These are phyloP conservation scores for Pythium oligandrum DNA, from an alignment of 352 stramenopile genomes.

Conservation along the genomic window DNA sequence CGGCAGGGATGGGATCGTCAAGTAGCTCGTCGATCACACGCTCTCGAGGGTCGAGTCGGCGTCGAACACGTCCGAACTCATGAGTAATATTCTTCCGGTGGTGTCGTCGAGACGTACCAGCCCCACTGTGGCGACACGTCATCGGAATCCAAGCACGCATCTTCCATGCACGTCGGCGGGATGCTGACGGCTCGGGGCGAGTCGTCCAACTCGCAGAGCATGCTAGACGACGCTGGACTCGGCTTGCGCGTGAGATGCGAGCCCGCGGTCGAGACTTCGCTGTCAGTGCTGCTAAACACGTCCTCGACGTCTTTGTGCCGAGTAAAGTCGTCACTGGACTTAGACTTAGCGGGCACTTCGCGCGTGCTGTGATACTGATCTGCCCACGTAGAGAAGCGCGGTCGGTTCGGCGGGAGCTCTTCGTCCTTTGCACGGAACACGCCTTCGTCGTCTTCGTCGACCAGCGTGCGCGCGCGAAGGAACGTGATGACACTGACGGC, in stretches of 20 bases:
- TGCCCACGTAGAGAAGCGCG: constrained; percentile 24
- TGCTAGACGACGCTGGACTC: constrained; percentile 19
- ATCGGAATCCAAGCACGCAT: constrained; percentile 14
- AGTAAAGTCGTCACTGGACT: not conserved
- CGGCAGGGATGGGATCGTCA: too few relatives aligned
- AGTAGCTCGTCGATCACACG: too few relatives aligned
- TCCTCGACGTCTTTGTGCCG: constrained; percentile 30
- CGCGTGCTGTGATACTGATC: constrained; percentile 17
- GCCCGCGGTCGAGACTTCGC: constrained; percentile 36
- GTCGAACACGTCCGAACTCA: constrained; percentile 1
- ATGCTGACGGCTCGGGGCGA: constrained; percentile 17
- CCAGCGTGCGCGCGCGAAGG: constrained; percentile 17
- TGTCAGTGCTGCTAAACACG: constrained; percentile 61
- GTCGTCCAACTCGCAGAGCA: constrained; percentile 27
- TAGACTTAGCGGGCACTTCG: not conserved
- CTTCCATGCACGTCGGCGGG: constrained; percentile 19
- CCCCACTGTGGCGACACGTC: constrained; percentile 65
- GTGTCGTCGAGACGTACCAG: constrained; percentile 80
- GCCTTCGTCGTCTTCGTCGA: constrained; percentile 18
- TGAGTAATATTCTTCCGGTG: constrained; percentile 65
- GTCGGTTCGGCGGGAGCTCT: constrained; percentile 10
- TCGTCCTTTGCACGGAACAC: constrained; percentile 4
- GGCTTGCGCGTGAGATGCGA: constrained; percentile 26
- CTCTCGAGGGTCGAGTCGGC: too few relatives aligned
- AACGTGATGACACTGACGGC: constrained; percentile 69